Conservation (phyloP, 345 rosid genomes). For the Xanthoceras sorbifolium region DNA sequence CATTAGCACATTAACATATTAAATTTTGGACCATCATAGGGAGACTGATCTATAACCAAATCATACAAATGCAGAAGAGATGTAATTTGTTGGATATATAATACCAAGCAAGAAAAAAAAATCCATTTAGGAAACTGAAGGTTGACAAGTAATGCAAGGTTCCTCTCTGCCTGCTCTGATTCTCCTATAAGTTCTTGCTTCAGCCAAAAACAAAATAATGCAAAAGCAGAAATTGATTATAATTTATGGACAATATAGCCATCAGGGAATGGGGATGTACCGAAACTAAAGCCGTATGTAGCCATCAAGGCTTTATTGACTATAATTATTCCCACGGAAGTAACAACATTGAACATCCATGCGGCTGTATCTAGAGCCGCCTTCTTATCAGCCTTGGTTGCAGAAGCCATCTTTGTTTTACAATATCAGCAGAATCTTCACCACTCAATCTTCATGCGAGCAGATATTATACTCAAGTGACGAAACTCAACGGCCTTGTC, state of each 20-base stretch:
- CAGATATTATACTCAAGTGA: background rate
- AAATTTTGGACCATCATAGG: background rate
- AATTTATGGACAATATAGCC: background rate
- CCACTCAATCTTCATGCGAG: conserved; percentile 30
- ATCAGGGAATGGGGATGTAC: conserved; percentile 48
- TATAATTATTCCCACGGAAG: conserved; percentile 96
- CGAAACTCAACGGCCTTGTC: conserved; percentile 7
- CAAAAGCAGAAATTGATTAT: conserved; percentile 7
- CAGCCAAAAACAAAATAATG: background rate
- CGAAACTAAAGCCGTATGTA: conserved; percentile 88
- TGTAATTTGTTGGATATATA: background rate
- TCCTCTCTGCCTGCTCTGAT: background rate
- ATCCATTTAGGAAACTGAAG: background rate
- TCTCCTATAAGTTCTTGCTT: background rate
- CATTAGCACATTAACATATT: background rate
- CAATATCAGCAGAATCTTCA: conserved; percentile 32
- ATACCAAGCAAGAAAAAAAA: background rate
- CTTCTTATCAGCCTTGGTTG: conserved; percentile 75
- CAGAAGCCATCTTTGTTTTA: conserved; percentile 53
- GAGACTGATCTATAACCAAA: background rate
- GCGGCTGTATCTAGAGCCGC: conserved; percentile 86
- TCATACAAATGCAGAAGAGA: background rate
- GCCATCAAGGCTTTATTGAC: conserved; percentile 98
- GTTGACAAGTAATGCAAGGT: background rate
- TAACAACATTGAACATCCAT: conserved; percentile 96